Conservation (phyloP, 441 rosid species). For the Gossypium schwendimanii region DNA sequence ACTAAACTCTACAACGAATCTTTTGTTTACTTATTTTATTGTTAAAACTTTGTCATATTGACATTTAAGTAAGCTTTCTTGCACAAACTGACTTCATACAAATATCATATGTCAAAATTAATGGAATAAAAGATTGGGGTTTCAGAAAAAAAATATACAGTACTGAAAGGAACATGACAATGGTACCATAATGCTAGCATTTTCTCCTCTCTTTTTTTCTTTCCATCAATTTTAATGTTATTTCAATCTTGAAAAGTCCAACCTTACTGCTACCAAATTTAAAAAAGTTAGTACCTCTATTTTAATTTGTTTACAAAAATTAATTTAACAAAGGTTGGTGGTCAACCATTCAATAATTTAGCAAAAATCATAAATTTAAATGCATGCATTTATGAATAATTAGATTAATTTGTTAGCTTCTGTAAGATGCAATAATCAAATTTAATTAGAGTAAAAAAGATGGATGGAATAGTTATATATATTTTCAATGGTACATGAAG, state of each 20-base stretch:
- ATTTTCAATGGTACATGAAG: neutral
- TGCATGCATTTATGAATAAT: too few relatives aligned
- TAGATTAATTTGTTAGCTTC: too few relatives aligned
- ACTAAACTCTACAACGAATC: conserved; percentile 11
- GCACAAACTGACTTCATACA: neutral
- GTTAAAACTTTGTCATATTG: conserved; percentile 2
- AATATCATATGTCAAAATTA: neutral
- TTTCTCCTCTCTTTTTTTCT: neutral
- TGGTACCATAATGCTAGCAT: neutral
- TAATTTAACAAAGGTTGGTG: too few relatives aligned
- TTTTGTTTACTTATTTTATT: neutral
- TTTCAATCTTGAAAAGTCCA: neutral
- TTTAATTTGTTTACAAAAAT: too few relatives aligned
- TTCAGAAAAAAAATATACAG: too few relatives aligned
- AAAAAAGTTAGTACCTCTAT: too few relatives aligned
- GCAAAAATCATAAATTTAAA: too few relatives aligned
- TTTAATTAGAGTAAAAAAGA: too few relatives aligned
- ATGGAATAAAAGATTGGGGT: too few relatives aligned
- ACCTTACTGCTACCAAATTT: neutral
- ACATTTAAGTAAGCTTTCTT: conserved; percentile 3
- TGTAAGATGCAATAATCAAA: too few relatives aligned
- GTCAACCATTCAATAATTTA: too few relatives aligned
- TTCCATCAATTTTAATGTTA: neutral
- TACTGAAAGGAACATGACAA: neutral
- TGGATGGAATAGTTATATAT: too few relatives aligned